These are phyloP conservation scores for Fusarium pseudograminearum DNA, from an alignment of 2,329 filamentous ascomycete genomes.

Conservation along the genomic window DNA sequence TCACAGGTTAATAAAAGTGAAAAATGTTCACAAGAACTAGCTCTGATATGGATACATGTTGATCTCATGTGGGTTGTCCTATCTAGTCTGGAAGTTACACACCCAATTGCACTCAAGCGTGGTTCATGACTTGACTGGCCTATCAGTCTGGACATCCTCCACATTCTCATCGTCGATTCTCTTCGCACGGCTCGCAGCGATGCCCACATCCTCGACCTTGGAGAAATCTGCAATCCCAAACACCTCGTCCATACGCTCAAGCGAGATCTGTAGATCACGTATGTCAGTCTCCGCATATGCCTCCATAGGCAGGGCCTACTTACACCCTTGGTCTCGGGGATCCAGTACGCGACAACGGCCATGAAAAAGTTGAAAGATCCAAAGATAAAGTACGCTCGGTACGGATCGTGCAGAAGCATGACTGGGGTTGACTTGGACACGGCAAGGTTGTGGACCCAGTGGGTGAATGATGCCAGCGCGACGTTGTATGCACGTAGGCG, in stretches of 20 bases:
- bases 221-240: conserved; percentile 37
- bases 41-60: neutral
- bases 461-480: conserved; percentile 69
- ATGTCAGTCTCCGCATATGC: neutral
- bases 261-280: conserved; percentile 19
- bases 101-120: neutral
- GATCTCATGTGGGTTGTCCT: neutral
- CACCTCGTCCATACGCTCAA: conserved; percentile 38
- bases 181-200: conserved; percentile 20
- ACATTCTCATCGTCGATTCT: conserved; percentile 30
- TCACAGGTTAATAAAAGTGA: neutral
- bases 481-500: conserved; percentile 70
- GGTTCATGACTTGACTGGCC: neutral
- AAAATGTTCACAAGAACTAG: neutral
- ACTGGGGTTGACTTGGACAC: conserved; percentile 70
- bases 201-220: conserved; percentile 28
- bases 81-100: neutral
- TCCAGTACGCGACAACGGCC: conserved; percentile 61
- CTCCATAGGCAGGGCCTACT: conserved; percentile 12
- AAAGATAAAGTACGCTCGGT: conserved; percentile 69
- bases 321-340: conserved; percentile 70
- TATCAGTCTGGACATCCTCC: conserved; percentile 4
- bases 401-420: conserved; percentile 63
- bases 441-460: conserved; percentile 75
- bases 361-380: conserved; percentile 68